A percentile compares a stretch with the other conserved stretches of the same genome.
Evolutionary conservation across 2,329 filamentous ascomycete species (phyloP).

Genomic region (Metarhizium sp.): DNA sequence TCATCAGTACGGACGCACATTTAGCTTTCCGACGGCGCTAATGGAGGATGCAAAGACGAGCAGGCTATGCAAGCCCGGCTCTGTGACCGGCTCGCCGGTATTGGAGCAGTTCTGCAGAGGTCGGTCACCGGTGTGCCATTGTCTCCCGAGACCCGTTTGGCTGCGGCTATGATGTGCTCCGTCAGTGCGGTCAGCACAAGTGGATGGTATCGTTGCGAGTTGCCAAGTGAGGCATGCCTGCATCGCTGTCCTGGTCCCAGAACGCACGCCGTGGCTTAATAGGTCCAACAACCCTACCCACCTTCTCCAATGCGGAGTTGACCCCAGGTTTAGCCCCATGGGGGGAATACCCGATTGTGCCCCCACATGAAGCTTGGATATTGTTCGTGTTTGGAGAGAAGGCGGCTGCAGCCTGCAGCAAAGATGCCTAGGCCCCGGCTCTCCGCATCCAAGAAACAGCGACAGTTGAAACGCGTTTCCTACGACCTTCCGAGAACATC

Average conservation of each 20-base stretch:
- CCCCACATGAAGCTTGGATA: slow-evolving; percentile 4
- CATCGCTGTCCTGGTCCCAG: neutral
- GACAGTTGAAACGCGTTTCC: neutral
- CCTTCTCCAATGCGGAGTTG: slow-evolving; percentile 31
- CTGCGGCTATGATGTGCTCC: neutral
- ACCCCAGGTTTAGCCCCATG: slow-evolving; percentile 13
- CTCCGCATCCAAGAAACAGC: neutral
- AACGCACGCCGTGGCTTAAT: neutral
- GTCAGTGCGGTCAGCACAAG: neutral
- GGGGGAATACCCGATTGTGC: neutral
- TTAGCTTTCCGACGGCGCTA: neutral
- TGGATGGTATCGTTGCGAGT: neutral
- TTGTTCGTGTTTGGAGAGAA: neutral
- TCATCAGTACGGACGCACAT: neutral
- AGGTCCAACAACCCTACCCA: neutral
- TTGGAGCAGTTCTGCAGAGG: neutral
- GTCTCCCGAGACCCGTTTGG: neutral
- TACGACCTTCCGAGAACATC: neutral
- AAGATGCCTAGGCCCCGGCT: neutral
- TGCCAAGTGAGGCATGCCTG: neutral
- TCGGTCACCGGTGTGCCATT: neutral
- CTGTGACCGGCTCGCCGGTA: neutral
- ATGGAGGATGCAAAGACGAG: neutral
- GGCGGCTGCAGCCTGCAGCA: neutral
- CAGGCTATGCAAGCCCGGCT: neutral